Base-by-base conservation (phyloP, 768 basidiomycete species). In the Mycena galopus region DNA sequence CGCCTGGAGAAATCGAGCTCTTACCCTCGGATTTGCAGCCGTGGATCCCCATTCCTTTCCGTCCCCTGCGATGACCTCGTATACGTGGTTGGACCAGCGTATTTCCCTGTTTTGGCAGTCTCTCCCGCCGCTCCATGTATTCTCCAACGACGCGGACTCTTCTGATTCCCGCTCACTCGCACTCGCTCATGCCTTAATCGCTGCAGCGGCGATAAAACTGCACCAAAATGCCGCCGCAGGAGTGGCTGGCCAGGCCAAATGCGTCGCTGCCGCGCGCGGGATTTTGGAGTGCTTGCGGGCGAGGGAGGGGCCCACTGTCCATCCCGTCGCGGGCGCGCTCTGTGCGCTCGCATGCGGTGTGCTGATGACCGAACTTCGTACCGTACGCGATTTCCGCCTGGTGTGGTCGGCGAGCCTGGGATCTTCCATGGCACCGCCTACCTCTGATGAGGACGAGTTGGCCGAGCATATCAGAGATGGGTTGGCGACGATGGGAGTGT, bases 271-370 rank as follows among this genome's bases (percentile, higher is more conserved):
- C 19, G 75, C 77, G 33, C 57, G 73, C 19, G 59, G 53, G 27
- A 62, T 76, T 21, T 65, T 77, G 25, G 63, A 65, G 23, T 37
- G 30, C 12, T 65, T 77, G 23, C 44, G 65, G 12, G 53, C 57
- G 8, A 12, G 39, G 21, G 59, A 69, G 21, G 29, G 58, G 5
- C 65, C 42, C n/a, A 51, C 23, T 17, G 60, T 67, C 32, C 70
- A 71, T 32, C 77, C 77, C 0, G 65, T 77, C 7, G 60, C 71
- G 0, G 77, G 77, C 1, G 42, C 60, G 3, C 61, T 77, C 19
- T 47, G 56, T 1, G 19, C 33, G 11, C 0, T 61, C 14, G 73
- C 68, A 19, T 69, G 73, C 56, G 2, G 53, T 29, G 65, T 63
- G 64, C 51, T 69, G 21, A 61, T 69, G 23, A 58, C 44, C 1